Conservation (phyloP, 345 rosid species). For the Acer campestre region DNA sequence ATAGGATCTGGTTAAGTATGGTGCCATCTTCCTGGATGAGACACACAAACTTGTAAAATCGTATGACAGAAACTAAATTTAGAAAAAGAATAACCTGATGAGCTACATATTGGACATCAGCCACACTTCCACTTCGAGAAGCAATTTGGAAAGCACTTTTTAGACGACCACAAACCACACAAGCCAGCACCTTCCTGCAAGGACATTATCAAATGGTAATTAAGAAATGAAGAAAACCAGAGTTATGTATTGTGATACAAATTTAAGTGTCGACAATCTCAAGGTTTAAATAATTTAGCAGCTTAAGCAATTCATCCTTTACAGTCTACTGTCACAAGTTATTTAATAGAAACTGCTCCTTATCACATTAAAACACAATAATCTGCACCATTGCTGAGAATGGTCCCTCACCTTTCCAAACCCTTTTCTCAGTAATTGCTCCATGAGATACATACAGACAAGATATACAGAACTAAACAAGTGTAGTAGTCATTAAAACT, state of each 20-base stretch:
- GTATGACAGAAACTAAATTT: neutral
- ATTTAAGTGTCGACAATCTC: neutral
- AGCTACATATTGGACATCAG: conserved; percentile 97
- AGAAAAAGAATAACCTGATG: conserved; percentile 62
- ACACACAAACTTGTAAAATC: neutral
- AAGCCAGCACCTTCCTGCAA: conserved; percentile 93
- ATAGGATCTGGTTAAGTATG: neutral
- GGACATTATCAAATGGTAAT: conserved; percentile 19
- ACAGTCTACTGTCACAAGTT: neutral
- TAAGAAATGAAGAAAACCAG: neutral
- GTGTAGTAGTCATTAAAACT: neutral
- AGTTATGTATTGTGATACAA: neutral
- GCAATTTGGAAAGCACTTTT: conserved; percentile 99
- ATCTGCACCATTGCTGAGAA: neutral
- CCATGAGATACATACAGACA: neutral
- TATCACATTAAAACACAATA: neutral
- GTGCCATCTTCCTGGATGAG: neutral
- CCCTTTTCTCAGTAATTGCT: conserved; percentile 12
- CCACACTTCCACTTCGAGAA: conserved; percentile 91
- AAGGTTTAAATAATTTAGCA: neutral
- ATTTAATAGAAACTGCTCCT: conserved; percentile 4
- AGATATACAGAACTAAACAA: neutral
- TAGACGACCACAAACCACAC: conserved; percentile 95
- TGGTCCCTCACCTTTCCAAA: conserved; percentile 3
- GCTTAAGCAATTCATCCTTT: neutral